Percentiles rank a stretch among this genome's conserved stretches.
Conservation (phyloP, 73 alveolate species). For the Paramecium tetraurelia region DNA sequence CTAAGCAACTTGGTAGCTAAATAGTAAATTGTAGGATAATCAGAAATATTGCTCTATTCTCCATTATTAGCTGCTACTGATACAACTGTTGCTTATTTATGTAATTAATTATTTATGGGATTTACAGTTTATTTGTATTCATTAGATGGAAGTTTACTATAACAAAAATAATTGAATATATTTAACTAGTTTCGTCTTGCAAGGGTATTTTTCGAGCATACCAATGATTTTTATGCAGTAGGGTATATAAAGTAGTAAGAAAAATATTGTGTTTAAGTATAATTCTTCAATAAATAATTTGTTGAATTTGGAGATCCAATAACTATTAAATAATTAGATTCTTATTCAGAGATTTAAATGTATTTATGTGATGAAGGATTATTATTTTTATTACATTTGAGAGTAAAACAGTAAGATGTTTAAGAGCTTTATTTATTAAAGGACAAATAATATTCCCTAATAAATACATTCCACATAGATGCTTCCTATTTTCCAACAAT, state of each 20-base stretch:
- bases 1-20: background rate
- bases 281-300: background rate
- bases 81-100: background rate
- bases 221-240: background rate
- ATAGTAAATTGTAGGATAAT: background rate
- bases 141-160: background rate
- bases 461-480: background rate
- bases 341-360: background rate
- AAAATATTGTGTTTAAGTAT: background rate
- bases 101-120: background rate
- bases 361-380: background rate
- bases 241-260: background rate
- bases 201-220: background rate
- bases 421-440: background rate
- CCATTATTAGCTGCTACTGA: background rate
- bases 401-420: background rate
- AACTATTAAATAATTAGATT: background rate
- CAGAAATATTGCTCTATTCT: too few relatives aligned
- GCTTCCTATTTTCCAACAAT: too few relatives aligned
- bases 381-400: background rate
- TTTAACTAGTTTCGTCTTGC: background rate
- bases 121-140: background rate
- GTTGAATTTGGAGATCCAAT: background rate
- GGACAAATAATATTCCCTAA: background rate
- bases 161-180: background rate